Evolutionary conservation across 116 monocot genomes (phyloP), one percentile per base, ranked within the genome.

Genomic region (Papilionanthe hybrid): DNA sequence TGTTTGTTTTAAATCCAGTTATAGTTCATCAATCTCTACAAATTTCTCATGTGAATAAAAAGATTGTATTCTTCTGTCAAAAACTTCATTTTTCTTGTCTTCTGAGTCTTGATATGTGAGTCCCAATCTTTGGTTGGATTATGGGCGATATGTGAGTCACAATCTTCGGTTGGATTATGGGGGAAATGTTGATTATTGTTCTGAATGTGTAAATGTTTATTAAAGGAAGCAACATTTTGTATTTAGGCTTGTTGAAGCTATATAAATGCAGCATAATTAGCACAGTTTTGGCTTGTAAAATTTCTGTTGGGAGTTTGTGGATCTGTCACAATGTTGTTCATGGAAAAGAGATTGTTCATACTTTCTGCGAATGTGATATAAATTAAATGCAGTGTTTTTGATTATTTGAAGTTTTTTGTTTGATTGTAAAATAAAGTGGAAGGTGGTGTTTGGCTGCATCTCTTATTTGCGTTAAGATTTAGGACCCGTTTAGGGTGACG

Each of bases 21-120:
- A 73, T 73, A 73, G 73, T 22, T 73, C 8, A 73, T 29, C 42
- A 44, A 12, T 49, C 50, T 50, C 48, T 20, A 5, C 23, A 20
- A 27, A 75, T 75, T 75, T 48, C 75, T 75, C 32, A 19, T 55
- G 77, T 57, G 56, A 77, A 77, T 77, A 57, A 42, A n/a, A 37
- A 77, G 37, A 28, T 56, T 75, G 75, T 44, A n/a, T 75, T 75
- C 75, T 75, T 49, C 5, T 49, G 19, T 49, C 15, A 50, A 55
- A 76, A 17, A 18, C 37, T 13, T 27, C n/a, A 78, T 75, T 48
- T 19, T 47, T 75, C 27, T 45, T 27, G 4, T 0, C 25, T 20
- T 6, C 43, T 27, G 48, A 41, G 49, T 75, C 7, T 75, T 75
- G 48, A 4, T 75, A 25, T 75, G 23, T 41, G 72, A 43, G 72